Conservation (phyloP, 257 asterid species). For the Apocynum venetum region DNA sequence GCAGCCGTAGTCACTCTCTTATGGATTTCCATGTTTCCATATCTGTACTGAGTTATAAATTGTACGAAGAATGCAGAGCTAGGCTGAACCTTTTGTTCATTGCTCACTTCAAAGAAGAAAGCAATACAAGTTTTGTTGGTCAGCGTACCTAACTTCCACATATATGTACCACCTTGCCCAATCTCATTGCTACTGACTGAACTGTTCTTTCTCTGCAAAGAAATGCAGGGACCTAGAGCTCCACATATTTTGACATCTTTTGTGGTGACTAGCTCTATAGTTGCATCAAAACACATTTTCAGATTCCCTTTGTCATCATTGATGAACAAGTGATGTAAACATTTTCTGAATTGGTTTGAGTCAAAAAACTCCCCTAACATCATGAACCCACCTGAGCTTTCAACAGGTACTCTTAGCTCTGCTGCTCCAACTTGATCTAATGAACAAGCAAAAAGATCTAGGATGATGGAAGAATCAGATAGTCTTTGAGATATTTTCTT, state of each 20-base stretch:
- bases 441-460: conserved; percentile 94
- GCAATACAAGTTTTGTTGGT: conserved; percentile 73
- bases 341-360: conserved; percentile 70
- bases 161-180: conserved; percentile 80
- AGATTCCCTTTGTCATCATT: conserved; percentile 58
- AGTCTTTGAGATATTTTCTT: conserved; percentile 61
- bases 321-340: conserved; percentile 60
- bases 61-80: conserved; percentile 78
- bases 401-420: conserved; percentile 67
- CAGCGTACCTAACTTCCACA: conserved; percentile 73
- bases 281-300: conserved; percentile 76
- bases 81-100: conserved; percentile 58
- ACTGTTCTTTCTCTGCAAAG: conserved; percentile 50
- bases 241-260: conserved; percentile 79
- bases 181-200: conserved; percentile 56
- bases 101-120: conserved; percentile 75
- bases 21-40: conserved; percentile 59
- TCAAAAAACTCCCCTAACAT: conserved; percentile 81
- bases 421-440: conserved; percentile 97
- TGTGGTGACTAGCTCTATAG: conserved; percentile 75
- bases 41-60: conserved; percentile 71
- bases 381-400: conserved; percentile 82
- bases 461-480: conserved; percentile 69
- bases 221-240: conserved; percentile 86
- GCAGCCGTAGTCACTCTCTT: conserved; percentile 94